Conservation (phyloP, 2,329 filamentous ascomycete species). For the Cryoendolithus antarcticus region DNA sequence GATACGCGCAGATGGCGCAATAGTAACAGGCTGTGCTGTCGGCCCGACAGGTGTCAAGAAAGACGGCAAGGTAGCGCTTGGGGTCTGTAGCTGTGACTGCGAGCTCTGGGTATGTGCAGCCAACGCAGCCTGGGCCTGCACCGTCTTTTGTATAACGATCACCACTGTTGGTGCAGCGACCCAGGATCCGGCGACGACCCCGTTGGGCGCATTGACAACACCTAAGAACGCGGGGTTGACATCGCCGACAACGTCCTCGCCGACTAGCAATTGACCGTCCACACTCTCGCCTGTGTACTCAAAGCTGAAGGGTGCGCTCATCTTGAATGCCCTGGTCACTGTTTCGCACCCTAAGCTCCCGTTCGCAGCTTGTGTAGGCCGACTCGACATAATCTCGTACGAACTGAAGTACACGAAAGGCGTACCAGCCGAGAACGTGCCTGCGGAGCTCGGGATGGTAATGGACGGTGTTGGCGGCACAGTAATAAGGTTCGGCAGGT, state of each 20-base stretch:
- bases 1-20: conserved; percentile 1
- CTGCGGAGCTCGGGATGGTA: conserved; percentile 12
- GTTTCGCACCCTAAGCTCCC: conserved; percentile 21
- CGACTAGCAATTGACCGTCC: conserved; percentile 7
- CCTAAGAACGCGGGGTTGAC: conserved; percentile 23
- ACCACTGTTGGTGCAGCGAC: conserved; percentile 30
- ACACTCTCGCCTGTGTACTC: conserved; percentile 21
- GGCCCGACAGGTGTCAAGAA: conserved; percentile 3
- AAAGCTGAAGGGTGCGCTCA: conserved; percentile 25
- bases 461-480: conserved; percentile 18
- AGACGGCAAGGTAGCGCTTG: conserved; percentile 14
- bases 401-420: conserved; percentile 32
- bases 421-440: conserved; percentile 19
- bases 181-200: conserved; percentile 22
- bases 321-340: conserved; percentile 22
- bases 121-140: conserved; percentile 15
- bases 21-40: not conserved
- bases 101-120: conserved; percentile 6
- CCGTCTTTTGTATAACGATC: conserved; percentile 29
- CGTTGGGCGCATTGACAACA: conserved; percentile 11
- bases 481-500: conserved; percentile 17
- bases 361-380: conserved; percentile 14
- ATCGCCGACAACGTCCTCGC: conserved; percentile 21
- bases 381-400: conserved; percentile 29
- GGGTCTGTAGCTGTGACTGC: conserved; percentile 9